Evolutionary conservation across 306 rosid genomes (phyloP).

Genomic region (Vigna radiata): DNA sequence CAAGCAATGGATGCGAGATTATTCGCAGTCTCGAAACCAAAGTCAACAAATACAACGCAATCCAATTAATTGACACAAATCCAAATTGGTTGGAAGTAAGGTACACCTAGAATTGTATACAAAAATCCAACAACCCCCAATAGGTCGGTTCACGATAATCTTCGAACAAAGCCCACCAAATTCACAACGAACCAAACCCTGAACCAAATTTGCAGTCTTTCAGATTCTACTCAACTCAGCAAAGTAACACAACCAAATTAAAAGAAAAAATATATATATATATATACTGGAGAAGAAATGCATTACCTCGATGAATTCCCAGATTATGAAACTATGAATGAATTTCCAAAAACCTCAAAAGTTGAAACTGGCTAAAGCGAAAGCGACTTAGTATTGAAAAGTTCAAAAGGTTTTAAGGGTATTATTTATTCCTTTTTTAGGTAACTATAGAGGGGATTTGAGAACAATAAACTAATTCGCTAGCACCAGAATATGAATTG

Average conservation of each 20-base stretch:
- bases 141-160: constrained; percentile 30
- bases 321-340: not conserved
- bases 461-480: not conserved
- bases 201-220: constrained; percentile 20
- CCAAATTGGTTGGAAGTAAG: constrained; percentile 32
- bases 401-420: constrained; percentile 13
- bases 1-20: constrained; percentile 14
- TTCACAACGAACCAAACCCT: constrained; percentile 33
- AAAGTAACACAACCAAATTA: not conserved
- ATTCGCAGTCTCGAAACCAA: constrained; percentile 41
- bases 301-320: constrained; percentile 46
- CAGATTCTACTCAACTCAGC: constrained; percentile 36
- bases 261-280: not conserved
- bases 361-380: constrained; percentile 27
- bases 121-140: constrained; percentile 8
- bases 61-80: constrained; percentile 37
- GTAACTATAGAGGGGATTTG: not conserved
- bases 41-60: constrained; percentile 18
- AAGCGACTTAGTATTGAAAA: constrained; percentile 24
- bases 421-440: not conserved
- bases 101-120: constrained; percentile 36
- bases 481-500: not conserved
- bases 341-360: constrained; percentile 7
- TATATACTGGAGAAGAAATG: not conserved
- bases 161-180: constrained; percentile 22